These are phyloP conservation scores for Angophora floribunda DNA, from an alignment of 345 rosid species.

Conservation along the genomic window DNA sequence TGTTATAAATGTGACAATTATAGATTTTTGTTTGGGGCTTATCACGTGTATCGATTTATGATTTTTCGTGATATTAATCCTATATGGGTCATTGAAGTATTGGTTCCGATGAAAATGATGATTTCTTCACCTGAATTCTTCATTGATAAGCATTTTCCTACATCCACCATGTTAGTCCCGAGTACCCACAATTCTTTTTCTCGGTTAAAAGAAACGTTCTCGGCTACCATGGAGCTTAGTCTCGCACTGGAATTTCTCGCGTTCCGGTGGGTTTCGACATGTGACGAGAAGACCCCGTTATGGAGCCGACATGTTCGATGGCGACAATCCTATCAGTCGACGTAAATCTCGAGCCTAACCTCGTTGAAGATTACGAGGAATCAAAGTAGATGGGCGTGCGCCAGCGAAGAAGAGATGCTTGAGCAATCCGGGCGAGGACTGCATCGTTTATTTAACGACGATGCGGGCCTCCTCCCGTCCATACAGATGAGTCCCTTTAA, in stretches of 20 bases:
- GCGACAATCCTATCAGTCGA: background rate
- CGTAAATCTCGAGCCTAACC: background rate
- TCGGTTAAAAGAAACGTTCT: background rate
- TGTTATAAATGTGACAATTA: too few relatives aligned
- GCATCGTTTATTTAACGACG: background rate
- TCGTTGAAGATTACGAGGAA: background rate
- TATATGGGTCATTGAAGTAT: accelerated
- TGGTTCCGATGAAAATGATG: background rate
- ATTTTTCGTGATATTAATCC: too few relatives aligned
- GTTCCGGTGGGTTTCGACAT: background rate
- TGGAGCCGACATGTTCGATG: background rate
- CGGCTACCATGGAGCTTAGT: background rate
- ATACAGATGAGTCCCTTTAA: background rate
- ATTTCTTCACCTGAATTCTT: background rate
- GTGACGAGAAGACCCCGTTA: background rate
- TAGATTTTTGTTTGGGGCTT: too few relatives aligned
- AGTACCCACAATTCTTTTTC: background rate
- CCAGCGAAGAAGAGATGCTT: background rate
- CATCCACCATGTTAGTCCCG: background rate
- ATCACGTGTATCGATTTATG: too few relatives aligned
- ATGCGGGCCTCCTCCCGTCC: background rate
- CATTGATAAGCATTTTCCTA: background rate
- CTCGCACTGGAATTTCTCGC: background rate
- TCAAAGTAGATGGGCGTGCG: background rate
- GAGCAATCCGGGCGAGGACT: background rate